Percentiles rank a stretch among this genome's conserved stretches.
Evolutionary conservation across 2,329 filamentous ascomycete species (phyloP).

Genomic region (Stachybotrys elegans): DNA sequence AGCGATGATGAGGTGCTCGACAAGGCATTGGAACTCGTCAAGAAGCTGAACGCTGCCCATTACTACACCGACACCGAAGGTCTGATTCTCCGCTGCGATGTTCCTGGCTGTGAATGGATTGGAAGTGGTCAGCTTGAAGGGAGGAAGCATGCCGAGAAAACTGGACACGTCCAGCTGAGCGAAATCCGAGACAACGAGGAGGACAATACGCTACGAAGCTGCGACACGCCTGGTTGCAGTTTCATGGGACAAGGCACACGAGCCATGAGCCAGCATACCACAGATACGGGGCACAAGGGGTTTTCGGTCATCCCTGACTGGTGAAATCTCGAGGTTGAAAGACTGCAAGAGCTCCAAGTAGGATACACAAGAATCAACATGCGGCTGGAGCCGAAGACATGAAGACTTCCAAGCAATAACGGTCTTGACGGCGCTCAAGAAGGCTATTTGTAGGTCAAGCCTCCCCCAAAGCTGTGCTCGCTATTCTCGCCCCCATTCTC

Average conservation of each 20-base stretch:
- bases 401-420: no score
- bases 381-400: no score
- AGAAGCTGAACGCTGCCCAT: slow-evolving; percentile 61
- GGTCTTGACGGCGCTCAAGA: no score
- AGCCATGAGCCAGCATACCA: slow-evolving; percentile 52
- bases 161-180: slow-evolving; percentile 55
- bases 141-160: slow-evolving; percentile 55
- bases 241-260: slow-evolving; percentile 62
- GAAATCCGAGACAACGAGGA: slow-evolving; percentile 77
- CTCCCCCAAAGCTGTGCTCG: slow-evolving; percentile 44
- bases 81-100: slow-evolving; percentile 73
- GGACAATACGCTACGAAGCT: slow-evolving; percentile 69
- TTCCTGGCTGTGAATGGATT: slow-evolving; percentile 56
- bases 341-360: no score
- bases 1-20: slow-evolving; percentile 63
- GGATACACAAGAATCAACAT: no score
- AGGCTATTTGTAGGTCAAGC: slow-evolving; percentile 39
- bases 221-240: slow-evolving; percentile 58
- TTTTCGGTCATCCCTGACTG: slow-evolving; percentile 33
- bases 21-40: slow-evolving; percentile 60
- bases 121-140: slow-evolving; percentile 63
- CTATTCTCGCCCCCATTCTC: slow-evolving; percentile 40
- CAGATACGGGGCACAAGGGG: slow-evolving; percentile 52
- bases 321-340: no score
- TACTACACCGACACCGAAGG: slow-evolving; percentile 88